Evolutionary conservation across 108 stramenopile species (phyloP).

Genomic region (Skeletonema tropicum): DNA sequence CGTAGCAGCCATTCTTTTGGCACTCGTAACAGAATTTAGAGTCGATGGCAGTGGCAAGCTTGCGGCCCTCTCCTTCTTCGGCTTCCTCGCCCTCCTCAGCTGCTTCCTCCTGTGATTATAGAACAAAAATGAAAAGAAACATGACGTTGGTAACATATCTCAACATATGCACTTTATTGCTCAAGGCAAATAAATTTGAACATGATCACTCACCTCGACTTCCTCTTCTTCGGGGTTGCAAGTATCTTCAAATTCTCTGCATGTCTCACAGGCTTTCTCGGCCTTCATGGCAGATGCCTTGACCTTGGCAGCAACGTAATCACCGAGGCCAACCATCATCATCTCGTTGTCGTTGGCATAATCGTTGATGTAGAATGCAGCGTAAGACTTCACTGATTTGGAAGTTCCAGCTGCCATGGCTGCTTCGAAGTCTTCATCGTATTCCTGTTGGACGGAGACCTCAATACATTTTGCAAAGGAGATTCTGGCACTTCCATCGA

Average conservation of each 20-base stretch:
- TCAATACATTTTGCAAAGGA: neutral
- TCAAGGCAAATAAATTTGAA: neutral
- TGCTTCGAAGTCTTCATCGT: neutral
- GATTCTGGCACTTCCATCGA: neutral
- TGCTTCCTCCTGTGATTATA: neutral
- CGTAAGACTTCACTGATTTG: neutral
- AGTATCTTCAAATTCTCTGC: neutral
- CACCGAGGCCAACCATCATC: neutral
- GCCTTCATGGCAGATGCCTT: neutral
- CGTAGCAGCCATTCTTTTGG: conserved; percentile 55
- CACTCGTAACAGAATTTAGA: conserved; percentile 47
- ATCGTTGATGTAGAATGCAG: neutral
- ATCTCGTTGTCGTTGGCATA: neutral
- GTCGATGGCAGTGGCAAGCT: conserved; percentile 39
- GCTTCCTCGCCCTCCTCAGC: neutral
- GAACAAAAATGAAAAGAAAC: neutral
- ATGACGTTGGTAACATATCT: too few relatives aligned
- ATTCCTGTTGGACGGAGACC: neutral
- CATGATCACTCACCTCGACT: neutral
- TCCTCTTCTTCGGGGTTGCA: neutral
- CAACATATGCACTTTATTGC: too few relatives aligned
- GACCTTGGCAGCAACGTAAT: neutral
- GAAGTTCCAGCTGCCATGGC: neutral
- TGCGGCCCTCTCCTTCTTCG: neutral
- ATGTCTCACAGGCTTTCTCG: neutral